Conservation (phyloP, 805 yeast genomes). For the Ogataea dorogensis region DNA sequence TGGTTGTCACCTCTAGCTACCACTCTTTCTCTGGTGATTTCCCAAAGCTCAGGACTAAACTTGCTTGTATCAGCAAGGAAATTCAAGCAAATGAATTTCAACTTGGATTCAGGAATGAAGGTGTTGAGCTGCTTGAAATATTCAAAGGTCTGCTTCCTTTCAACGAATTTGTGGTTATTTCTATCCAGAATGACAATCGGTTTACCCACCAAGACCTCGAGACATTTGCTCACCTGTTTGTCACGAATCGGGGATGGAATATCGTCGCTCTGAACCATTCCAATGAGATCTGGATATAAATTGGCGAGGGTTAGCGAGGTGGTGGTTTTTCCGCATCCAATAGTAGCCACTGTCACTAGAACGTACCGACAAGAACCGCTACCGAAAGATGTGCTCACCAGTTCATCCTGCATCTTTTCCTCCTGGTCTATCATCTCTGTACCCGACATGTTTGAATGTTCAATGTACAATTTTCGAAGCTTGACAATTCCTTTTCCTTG, state of each 20-base stretch:
- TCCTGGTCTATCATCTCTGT: slow-evolving; percentile 51
- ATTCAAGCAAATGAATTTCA: slow-evolving; percentile 66
- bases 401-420: slow-evolving; percentile 29
- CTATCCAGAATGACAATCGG: slow-evolving; percentile 72
- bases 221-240: slow-evolving; percentile 46
- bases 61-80: slow-evolving; percentile 44
- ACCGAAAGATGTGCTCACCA: slow-evolving; percentile 25
- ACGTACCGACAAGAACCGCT: slow-evolving; percentile 51
- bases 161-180: slow-evolving; percentile 73
- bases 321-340: slow-evolving; percentile 96
- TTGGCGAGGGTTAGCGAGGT: slow-evolving; percentile 56
- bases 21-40: slow-evolving; percentile 59
- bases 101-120: slow-evolving; percentile 42
- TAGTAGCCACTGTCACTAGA: slow-evolving; percentile 79
- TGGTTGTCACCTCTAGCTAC: slow-evolving; percentile 79
- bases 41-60: slow-evolving; percentile 38
- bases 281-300: slow-evolving; percentile 59
- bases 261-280: slow-evolving; percentile 80
- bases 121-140: slow-evolving; percentile 46
- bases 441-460: slow-evolving; percentile 53
- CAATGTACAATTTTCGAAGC: slow-evolving; percentile 64
- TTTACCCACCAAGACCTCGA: slow-evolving; percentile 39
- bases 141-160: slow-evolving; percentile 63
- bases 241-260: slow-evolving; percentile 48
- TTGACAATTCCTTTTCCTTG: slow-evolving; percentile 71